These are phyloP conservation scores for Agarophyton chilense DNA, from an alignment of 23 red algal species.

Conservation along the genomic window DNA sequence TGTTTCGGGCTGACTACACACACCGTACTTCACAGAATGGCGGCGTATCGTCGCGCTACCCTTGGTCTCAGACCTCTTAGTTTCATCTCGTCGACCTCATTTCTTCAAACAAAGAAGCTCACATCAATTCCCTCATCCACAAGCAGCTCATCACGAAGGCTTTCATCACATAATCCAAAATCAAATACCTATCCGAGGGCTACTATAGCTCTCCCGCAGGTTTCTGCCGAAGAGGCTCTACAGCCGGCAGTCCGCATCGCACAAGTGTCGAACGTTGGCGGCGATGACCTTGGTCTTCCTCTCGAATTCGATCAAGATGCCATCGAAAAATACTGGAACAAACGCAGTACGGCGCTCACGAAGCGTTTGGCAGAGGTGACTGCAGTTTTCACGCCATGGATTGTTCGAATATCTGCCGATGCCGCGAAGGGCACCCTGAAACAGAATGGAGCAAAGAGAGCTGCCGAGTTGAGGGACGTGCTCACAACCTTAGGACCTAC, in stretches of 20 bases:
- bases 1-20: too few relatives aligned
- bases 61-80: not conserved
- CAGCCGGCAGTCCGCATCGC: not conserved
- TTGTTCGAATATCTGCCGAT: conserved; percentile 34
- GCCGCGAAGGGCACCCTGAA: not conserved
- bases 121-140: not conserved
- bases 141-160: not conserved
- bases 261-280: not conserved
- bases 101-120: not conserved
- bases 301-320: conserved; percentile 74
- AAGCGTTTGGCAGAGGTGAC: conserved; percentile 73
- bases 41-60: not conserved
- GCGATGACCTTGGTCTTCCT: conserved; percentile 79
- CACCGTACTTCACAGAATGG: too few relatives aligned
- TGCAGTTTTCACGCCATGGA: conserved; percentile 68
- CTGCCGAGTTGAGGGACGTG: conserved; percentile 82
- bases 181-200: not conserved
- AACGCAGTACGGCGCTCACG: conserved; percentile 54
- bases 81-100: not conserved
- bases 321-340: conserved; percentile 89
- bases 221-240: not conserved
- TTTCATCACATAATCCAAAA: not conserved
- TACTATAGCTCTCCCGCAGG: not conserved
- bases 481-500: conserved; percentile 83
- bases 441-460: conserved; percentile 51